Base-by-base conservation (phyloP, 345 rosid species). In the Citrus glauca region DNA sequence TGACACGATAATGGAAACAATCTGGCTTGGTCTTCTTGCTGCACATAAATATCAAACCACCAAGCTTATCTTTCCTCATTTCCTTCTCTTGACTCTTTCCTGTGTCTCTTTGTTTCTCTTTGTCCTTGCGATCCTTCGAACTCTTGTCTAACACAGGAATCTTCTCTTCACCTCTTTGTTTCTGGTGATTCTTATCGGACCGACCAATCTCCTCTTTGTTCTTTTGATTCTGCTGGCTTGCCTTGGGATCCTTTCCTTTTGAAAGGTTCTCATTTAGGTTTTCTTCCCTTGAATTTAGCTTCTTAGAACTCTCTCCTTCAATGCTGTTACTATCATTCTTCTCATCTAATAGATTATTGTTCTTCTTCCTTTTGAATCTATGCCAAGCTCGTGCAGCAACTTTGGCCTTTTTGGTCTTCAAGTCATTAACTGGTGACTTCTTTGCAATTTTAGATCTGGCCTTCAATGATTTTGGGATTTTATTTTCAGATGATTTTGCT, bases 31-130 rank as follows among this genome's bases (percentile, higher is more conserved):
- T 96, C 83, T 90, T 94, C 64, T 89, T 78, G 82, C 82, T 96
- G 84, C 99, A 94, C 98, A 96, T 91, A 72, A 96, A 96, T 78
- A 96, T 94, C 86, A 96, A 80, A 74, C 99, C 98, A 81, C 88
- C 95, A 28, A 87, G 83, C 69, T 82, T 91, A 69, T 64, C 89
- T 78, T 87, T 82, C 71, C 80, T 65, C 50, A 62, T 63, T 60
- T 78, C 85, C 73, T 75, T 78, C 38, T 69, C 71, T 62, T 50
- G 28, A 1, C 45, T 56, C 79, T 75, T 75, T 40, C 72, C 81
- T 72, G 40, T 76, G 38, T 8, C 75, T 59, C 76, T 79, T 57
- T 3, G 38, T 70, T 76, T 84, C 71, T 72, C 82, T 67, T 72
- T 77, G 32, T 77, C 48, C 77, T 74, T 82, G 6, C 7, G 62